A percentile compares a stretch with the other conserved stretches of the same genome.
Conservation (phyloP, 2,329 filamentous ascomycete genomes). For the Elsinoe fawcettii region DNA sequence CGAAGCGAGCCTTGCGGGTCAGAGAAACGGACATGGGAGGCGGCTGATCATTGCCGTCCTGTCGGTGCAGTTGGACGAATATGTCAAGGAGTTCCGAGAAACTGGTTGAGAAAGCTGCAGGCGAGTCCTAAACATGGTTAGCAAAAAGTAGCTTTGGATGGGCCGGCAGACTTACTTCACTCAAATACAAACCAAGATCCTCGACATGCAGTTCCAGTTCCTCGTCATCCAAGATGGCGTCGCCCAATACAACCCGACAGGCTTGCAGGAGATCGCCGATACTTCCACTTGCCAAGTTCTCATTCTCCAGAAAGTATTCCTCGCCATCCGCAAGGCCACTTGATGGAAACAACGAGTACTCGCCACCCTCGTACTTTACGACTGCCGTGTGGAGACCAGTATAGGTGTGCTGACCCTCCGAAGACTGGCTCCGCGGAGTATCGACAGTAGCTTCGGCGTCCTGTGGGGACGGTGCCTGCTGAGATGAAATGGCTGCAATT, state of each 20-base stretch:
- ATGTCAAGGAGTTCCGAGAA: constrained; percentile 52
- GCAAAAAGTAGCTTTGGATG: not conserved
- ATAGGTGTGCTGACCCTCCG: constrained; percentile 27
- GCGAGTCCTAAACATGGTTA: constrained; percentile 38
- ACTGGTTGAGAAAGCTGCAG: constrained; percentile 41
- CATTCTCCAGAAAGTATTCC: constrained; percentile 51
- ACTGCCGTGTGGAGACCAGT: constrained; percentile 41
- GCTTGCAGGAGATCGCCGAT: constrained; percentile 50
- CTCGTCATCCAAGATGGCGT: constrained; percentile 49
- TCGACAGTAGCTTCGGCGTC: not conserved
- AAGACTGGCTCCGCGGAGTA: constrained; percentile 19
- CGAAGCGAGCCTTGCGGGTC: constrained; percentile 46
- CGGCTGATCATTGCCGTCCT: constrained; percentile 48
- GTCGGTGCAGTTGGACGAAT: constrained; percentile 51
- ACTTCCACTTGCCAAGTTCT: constrained; percentile 45
- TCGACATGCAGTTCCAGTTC: constrained; percentile 51
- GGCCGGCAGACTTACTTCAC: constrained; percentile 44
- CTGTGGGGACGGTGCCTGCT: not conserved
- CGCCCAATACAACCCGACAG: constrained; percentile 48
- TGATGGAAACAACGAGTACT: constrained; percentile 53
- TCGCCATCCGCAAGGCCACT: constrained; percentile 45
- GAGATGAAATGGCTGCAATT: not conserved
- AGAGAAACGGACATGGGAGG: constrained; percentile 52
- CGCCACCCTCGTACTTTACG: constrained; percentile 48
- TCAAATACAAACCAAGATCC: constrained; percentile 47